phyloP scores from a whole-genome alignment of 768 basidiomycete genomes.

The Boletellus ananas region DNA sequence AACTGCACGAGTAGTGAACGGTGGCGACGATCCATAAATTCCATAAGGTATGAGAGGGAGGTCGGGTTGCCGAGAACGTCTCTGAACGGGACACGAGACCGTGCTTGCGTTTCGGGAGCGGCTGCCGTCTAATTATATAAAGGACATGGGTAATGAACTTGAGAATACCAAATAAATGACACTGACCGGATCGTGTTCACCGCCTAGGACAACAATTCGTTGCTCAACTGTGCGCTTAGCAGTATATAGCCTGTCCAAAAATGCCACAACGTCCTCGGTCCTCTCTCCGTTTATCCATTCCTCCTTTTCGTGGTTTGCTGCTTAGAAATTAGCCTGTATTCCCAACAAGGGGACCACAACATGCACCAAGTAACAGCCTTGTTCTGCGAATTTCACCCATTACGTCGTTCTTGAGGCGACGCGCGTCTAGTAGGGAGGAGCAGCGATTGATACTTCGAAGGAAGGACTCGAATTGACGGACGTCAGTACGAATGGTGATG shows the following conservation, averaged over 20 bases:
- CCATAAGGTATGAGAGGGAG: conserved; percentile 94
- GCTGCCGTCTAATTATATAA: conserved; percentile 34
- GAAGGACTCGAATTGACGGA: conserved; percentile 88
- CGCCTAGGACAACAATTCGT: conserved; percentile 77
- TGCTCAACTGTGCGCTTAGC: conserved; percentile 87
- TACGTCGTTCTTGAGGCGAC: conserved; percentile 88
- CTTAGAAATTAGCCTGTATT: conserved; percentile 1
- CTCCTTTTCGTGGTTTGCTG: conserved; percentile 82
- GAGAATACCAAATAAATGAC: background rate
- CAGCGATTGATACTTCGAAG: conserved; percentile 78
- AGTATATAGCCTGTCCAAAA: conserved; percentile 82
- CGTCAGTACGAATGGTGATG: conserved; percentile 79
- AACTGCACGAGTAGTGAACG: conserved; percentile 89
- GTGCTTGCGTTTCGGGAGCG: conserved; percentile 40
- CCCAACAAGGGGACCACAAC: background rate
- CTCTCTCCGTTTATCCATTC: conserved; percentile 86
- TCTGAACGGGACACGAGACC: conserved; percentile 58
- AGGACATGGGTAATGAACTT: background rate
- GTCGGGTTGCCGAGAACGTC: conserved; percentile 85
- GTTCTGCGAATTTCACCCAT: conserved; percentile 88
- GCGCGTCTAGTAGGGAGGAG: conserved; percentile 82
- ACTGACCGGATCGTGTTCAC: conserved; percentile 59
- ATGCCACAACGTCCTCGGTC: conserved; percentile 82
- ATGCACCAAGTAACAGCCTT: conserved; percentile 62
- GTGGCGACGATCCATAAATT: conserved; percentile 92